phyloP scores from a whole-genome alignment of 108 stramenopile species.

The Cyclotella distinguenda region DNA sequence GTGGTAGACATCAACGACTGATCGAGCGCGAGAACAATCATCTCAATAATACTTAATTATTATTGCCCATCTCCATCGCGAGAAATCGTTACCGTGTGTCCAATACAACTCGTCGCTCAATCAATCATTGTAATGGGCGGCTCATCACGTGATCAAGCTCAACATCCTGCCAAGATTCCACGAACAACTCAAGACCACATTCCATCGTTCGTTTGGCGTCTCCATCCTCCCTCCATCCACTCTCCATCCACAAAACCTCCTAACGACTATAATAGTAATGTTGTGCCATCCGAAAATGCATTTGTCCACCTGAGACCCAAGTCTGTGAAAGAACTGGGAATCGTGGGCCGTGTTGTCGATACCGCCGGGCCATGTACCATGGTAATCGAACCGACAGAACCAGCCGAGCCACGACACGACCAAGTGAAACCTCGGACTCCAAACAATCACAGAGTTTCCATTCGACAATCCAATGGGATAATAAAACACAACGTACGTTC shows the following conservation, averaged over 20 bases:
- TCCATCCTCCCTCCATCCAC: conserved; percentile 7
- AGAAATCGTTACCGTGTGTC: no score
- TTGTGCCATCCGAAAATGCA: neutral
- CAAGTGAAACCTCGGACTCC: neutral
- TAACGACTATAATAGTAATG: no score
- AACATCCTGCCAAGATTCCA: no score
- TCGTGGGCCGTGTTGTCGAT: conserved; percentile 31
- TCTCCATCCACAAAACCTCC: no score
- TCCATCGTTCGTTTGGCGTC: conserved; percentile 12
- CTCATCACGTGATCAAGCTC: no score
- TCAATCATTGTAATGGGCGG: no score
- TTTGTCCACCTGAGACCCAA: conserved; percentile 53
- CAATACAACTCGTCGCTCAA: no score
- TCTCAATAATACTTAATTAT: no score
- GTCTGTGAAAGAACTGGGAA: conserved; percentile 48
- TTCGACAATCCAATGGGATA: neutral
- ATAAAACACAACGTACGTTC: conserved; percentile 13
- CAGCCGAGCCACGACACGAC: conserved; percentile 2
- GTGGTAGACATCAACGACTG: no score
- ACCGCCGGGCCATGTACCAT: neutral
- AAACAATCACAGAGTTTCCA: neutral
- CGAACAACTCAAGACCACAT: neutral
- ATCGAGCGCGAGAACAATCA: no score
- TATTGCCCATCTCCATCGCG: no score
- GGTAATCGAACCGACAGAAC: neutral